phyloP scores from a whole-genome alignment of 192 early-diverging fungal genomes.

The Phycomyces blakesleeanus region DNA sequence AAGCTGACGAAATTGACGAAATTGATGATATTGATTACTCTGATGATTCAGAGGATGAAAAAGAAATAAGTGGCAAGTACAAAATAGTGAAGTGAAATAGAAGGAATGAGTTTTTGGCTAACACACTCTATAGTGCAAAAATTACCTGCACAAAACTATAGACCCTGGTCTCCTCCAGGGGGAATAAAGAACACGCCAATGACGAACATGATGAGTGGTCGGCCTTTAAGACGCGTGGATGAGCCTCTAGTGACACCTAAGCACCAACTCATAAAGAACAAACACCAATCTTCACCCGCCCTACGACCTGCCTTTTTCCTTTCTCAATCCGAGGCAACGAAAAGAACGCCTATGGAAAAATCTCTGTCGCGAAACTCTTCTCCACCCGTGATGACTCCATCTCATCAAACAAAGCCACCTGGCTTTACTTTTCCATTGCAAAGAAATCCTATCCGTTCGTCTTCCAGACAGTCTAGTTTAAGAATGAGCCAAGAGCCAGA shows the following conservation, averaged over 20 bases:
- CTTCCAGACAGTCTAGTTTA: constrained; percentile 10
- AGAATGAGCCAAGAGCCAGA: constrained; percentile 7
- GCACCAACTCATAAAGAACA: constrained; percentile 3
- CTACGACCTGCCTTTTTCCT: constrained; percentile 3
- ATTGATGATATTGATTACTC: background rate
- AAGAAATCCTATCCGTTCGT: background rate
- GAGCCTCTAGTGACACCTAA: background rate
- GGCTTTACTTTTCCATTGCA: background rate
- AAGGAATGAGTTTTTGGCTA: no score
- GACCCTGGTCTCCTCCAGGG: no score
- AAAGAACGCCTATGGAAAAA: constrained; percentile 9
- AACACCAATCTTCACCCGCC: background rate
- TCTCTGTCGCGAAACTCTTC: constrained; percentile 9
- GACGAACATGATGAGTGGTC: background rate
- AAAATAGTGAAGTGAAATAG: background rate
- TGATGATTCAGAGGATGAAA: background rate
- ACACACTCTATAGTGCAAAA: no score
- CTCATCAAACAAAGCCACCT: background rate
- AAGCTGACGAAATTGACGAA: constrained; percentile 2
- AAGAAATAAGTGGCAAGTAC: background rate
- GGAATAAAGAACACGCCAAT: background rate
- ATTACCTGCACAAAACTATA: no score
- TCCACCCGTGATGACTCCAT: background rate
- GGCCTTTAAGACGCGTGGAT: constrained; percentile 3
- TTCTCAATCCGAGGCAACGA: background rate